Evolutionary conservation across 2,329 filamentous ascomycete genomes (phyloP).

Genomic region (Cephalotrichum gorgonifer): DNA sequence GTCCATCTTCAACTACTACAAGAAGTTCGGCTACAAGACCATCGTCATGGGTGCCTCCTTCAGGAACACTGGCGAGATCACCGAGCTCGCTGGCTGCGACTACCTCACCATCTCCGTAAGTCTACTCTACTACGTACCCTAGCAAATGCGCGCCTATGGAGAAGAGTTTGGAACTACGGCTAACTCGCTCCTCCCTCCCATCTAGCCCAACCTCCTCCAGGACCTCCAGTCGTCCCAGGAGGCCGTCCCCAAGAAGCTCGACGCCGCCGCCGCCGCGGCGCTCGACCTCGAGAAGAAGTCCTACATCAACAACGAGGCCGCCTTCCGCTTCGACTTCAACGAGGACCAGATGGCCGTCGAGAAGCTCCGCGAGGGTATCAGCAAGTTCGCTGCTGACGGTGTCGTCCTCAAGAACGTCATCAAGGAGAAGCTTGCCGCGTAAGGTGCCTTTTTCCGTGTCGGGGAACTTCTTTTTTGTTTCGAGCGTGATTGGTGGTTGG

Average conservation of each 20-base stretch:
- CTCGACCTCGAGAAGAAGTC: conserved; percentile 78
- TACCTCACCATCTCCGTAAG: conserved; percentile 94
- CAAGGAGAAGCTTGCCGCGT: conserved; percentile 64
- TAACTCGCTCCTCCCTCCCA: conserved; percentile 7
- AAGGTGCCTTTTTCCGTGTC: conserved; percentile 14
- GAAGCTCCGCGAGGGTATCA: conserved; percentile 99
- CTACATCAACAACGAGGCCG: conserved; percentile 81
- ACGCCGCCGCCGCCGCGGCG: conserved; percentile 51
- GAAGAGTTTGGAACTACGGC: no score
- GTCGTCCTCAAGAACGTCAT: conserved; percentile 88
- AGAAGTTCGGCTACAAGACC: conserved; percentile 98
- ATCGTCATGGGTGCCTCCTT: conserved; percentile 99
- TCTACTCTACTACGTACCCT: conserved; percentile 11
- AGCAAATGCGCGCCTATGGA: no score
- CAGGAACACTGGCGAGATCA: conserved; percentile 93
- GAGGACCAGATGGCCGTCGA: conserved; percentile 99
- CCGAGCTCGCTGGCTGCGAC: conserved; percentile 94
- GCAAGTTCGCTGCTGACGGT: conserved; percentile 96
- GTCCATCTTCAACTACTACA: conserved; percentile 99
- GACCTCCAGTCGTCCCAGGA: conserved; percentile 79
- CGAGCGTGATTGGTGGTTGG: neutral
- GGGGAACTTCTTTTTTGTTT: neutral
- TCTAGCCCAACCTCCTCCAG: conserved; percentile 82
- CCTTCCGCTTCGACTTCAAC: conserved; percentile 99
- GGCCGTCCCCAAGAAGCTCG: conserved; percentile 85